Conservation (phyloP, 176 grass and related monocot genomes). For the Oryza coarctata region DNA sequence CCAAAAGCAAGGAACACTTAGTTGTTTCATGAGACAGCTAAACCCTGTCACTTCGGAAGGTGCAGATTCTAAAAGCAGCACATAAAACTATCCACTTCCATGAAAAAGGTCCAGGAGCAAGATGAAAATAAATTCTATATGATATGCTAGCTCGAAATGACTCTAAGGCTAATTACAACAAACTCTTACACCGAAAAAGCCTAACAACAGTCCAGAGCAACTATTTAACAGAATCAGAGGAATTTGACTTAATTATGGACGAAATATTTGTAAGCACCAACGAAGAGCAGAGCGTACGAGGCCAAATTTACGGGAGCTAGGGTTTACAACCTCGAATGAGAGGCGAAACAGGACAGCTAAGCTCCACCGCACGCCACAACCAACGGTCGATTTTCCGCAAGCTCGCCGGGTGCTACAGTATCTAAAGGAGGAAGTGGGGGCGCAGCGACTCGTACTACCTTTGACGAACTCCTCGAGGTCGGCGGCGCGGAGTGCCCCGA, state of each 20-base stretch:
- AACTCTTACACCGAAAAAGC: not conserved
- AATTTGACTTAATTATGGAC: not conserved
- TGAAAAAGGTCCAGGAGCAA: not conserved
- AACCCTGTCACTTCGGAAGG: too few relatives aligned
- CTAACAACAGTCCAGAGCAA: not conserved
- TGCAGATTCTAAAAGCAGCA: not conserved
- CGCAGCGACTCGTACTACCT: slow-evolving; percentile 37
- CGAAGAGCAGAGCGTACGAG: not conserved
- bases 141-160: not conserved
- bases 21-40: not conserved
- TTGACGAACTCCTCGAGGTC: slow-evolving; percentile 95
- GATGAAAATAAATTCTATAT: not conserved
- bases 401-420: too few relatives aligned
- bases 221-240: not conserved
- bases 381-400: not conserved
- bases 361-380: not conserved
- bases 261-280: not conserved
- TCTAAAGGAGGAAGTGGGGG: not conserved
- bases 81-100: not conserved
- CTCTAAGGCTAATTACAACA: not conserved
- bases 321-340: not conserved
- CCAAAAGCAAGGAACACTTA: not conserved
- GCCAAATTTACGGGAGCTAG: not conserved
- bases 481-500: slow-evolving; percentile 63
- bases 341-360: not conserved